A percentile compares a stretch with the other conserved stretches of the same genome.
Evolutionary conservation across 441 rosid species (phyloP).

Genomic region (Geranium incanum): DNA sequence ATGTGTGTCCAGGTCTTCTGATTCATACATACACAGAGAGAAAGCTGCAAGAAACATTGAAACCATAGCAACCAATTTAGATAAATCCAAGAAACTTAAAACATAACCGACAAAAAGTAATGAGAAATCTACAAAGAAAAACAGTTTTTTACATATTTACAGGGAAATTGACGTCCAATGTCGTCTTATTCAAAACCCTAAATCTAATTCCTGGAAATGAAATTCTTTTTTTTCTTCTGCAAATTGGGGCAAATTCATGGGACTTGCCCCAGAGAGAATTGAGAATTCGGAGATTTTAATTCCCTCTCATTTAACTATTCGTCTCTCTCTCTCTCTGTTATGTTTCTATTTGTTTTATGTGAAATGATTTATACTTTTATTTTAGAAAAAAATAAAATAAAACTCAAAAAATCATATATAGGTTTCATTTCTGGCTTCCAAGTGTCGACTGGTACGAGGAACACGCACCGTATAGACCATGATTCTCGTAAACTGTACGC

Average conservation of each 20-base stretch:
- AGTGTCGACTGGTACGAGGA: constrained; percentile 1
- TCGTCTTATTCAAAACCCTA: neutral
- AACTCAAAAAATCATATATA: neutral
- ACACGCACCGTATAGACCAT: neutral
- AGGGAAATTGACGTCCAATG: neutral
- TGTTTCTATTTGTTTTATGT: neutral
- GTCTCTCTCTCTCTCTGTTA: neutral
- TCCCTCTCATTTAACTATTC: neutral
- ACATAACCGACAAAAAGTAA: neutral
- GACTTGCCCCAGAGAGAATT: constrained; percentile 8
- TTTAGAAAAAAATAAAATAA: neutral
- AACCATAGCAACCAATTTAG: neutral
- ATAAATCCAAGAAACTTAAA: neutral
- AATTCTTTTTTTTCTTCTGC: neutral
- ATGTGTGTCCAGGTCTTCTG: neutral
- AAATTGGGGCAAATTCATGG: neutral
- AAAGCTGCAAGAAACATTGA: neutral
- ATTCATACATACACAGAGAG: neutral
- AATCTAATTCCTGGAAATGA: neutral
- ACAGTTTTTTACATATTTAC: neutral
- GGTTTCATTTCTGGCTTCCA: neutral
- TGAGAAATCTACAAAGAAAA: neutral
- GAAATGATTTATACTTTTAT: neutral
- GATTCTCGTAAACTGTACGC: neutral
- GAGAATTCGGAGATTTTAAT: neutral